Evolutionary conservation across 2,329 filamentous ascomycete genomes (phyloP).

Genomic region (Aspergillus proliferans): DNA sequence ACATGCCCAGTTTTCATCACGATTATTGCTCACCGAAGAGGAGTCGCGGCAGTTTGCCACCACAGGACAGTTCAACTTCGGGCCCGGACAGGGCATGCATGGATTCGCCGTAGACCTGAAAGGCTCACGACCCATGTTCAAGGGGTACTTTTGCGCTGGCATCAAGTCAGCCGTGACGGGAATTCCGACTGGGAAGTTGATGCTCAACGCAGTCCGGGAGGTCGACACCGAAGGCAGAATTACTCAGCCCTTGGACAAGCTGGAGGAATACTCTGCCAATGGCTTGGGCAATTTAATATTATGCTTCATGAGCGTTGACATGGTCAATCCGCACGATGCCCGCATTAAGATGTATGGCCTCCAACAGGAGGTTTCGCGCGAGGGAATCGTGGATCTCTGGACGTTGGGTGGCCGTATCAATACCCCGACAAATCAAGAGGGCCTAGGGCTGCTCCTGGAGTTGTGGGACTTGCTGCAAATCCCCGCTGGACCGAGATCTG

Average conservation of each 20-base stretch:
- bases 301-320: slow-evolving; percentile 1
- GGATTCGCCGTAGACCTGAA: slow-evolving; percentile 11
- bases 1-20: background rate
- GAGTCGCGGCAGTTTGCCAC: background rate
- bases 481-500: background rate
- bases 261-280: background rate
- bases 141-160: slow-evolving; percentile 11
- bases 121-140: slow-evolving; percentile 4
- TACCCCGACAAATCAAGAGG: slow-evolving; percentile 1
- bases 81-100: background rate
- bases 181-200: slow-evolving; percentile 3
- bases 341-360: slow-evolving; percentile 12
- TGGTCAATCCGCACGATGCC: slow-evolving; percentile 7
- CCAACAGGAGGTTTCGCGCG: slow-evolving; percentile 6
- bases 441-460: slow-evolving; percentile 7
- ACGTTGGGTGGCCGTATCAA: slow-evolving; percentile 7
- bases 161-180: slow-evolving; percentile 11
- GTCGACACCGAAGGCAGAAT: background rate
- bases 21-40: background rate
- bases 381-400: slow-evolving; percentile 7
- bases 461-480: slow-evolving; percentile 11
- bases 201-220: slow-evolving; percentile 7
- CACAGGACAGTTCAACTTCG: background rate
- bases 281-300: background rate
- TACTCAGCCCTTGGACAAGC: background rate